Percentiles rank a stretch among this genome's conserved stretches.
Evolutionary conservation across 306 rosid species (phyloP).

Genomic region (Rubus parviflorus): DNA sequence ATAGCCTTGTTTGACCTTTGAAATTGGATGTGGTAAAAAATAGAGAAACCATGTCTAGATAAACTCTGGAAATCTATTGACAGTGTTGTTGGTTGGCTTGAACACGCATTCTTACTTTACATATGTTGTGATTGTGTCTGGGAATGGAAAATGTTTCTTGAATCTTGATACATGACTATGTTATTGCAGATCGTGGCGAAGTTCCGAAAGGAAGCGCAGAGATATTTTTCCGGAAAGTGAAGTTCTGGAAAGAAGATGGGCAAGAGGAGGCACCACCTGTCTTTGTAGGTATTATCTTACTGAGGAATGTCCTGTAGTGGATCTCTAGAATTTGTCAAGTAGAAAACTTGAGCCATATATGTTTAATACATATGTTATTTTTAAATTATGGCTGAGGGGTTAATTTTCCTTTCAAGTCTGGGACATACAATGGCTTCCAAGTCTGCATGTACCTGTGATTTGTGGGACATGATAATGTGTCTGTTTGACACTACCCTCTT

Average conservation of each 20-base stretch:
- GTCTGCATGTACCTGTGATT: background rate
- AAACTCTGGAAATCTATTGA: background rate
- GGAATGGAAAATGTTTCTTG: constrained; percentile 5
- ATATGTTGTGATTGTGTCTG: background rate
- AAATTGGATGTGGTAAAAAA: background rate
- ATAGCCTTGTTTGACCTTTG: background rate
- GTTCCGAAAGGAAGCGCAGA: constrained; percentile 70
- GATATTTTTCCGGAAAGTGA: constrained; percentile 82
- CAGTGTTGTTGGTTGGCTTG: background rate
- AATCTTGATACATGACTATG: background rate
- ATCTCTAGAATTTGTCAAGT: background rate
- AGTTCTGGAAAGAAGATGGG: constrained; percentile 84
- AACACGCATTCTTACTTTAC: background rate
- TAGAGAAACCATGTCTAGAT: background rate
- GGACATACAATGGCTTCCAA: background rate
- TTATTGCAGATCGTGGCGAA: constrained; percentile 70
- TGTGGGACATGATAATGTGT: too few relatives aligned
- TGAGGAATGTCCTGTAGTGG: constrained; percentile 40
- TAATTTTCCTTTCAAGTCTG: background rate
- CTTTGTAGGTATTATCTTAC: constrained; percentile 93
- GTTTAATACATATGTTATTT: too few relatives aligned
- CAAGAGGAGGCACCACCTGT: constrained; percentile 91
- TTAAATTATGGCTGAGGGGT: background rate
- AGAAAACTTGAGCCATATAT: background rate
- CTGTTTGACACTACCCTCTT: too few relatives aligned